Conservation (phyloP, 2,329 filamentous ascomycete genomes). For the Fusarium musae region DNA sequence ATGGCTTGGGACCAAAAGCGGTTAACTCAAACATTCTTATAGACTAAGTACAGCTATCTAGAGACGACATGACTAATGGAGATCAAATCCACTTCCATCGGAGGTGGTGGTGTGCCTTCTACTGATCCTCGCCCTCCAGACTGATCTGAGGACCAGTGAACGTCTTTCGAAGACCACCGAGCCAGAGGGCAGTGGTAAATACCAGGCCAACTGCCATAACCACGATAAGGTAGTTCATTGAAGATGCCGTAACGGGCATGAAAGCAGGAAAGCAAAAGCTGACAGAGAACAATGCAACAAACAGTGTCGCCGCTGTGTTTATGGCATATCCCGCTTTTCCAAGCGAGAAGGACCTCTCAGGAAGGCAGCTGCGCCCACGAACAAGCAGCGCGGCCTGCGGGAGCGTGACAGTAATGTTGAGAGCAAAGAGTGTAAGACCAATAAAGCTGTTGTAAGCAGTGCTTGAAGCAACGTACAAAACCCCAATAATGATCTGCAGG, state of each 20-base stretch:
- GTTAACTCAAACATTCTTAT: background rate
- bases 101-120: accelerated
- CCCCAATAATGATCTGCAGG: slow-evolving; percentile 42
- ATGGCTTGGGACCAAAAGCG: accelerated
- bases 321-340: slow-evolving; percentile 39
- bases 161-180: slow-evolving; percentile 29
- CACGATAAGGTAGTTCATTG: slow-evolving; percentile 44
- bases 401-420: slow-evolving; percentile 42
- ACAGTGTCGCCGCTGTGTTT: slow-evolving; percentile 35
- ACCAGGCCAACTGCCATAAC: slow-evolving; percentile 39
- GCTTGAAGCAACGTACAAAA: slow-evolving; percentile 39
- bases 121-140: slow-evolving; percentile 9
- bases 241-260: slow-evolving; percentile 29
- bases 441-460: slow-evolving; percentile 44
- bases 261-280: slow-evolving; percentile 41
- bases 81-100: accelerated
- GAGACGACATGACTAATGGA: accelerated
- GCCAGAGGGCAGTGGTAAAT: slow-evolving; percentile 34
- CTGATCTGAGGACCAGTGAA: slow-evolving; percentile 36
- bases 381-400: slow-evolving; percentile 40
- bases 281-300: slow-evolving; percentile 39
- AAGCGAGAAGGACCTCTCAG: slow-evolving; percentile 40
- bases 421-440: slow-evolving; percentile 38
- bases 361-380: slow-evolving; percentile 37
- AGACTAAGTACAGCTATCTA: background rate